Base-by-base conservation (phyloP, 2,329 filamentous ascomycete genomes). In the Diaporthe ilicicola region DNA sequence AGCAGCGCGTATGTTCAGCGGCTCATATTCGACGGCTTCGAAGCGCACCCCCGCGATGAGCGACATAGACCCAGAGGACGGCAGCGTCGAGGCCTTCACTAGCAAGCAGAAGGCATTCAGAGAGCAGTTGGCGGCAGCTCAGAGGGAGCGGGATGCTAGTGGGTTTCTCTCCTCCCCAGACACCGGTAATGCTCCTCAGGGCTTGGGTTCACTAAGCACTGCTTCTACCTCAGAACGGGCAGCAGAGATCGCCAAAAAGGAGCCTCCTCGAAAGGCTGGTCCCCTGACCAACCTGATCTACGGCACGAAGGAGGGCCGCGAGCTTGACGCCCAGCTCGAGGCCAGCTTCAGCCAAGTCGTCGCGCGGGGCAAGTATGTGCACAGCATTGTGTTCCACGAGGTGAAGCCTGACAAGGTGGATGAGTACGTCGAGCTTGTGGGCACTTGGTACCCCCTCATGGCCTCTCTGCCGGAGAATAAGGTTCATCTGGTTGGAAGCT, bases 391-490 rank as follows among this genome's bases (percentile, higher is more conserved):
- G 71, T 94, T 97, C 79, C 96, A 99, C 85, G 90, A 97, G 73
- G 96, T 99, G 75, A 94, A 97, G 84, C 94, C 95, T 73, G 94
- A 98, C 77, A 96, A 94, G 84, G 93, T 98, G 56, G 94, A 98
- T 74, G 95, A 98, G 78, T 99, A 99, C 79, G 91, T 95, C 65
- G 88, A 95, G 71, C 87, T 98, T 62, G 94, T 98, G 17, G 94
- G 96, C 72, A 87, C 89, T 46, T 98, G 94, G 93, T 99, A 99
- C 79, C 95, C 96, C 10, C 90, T 89, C 79, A 94, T 98, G 88
- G 96, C 96, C 55, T 87, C 88, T 72, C 88, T 91, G 75, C 91
- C 93, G 24, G 92, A 96, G 83, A 97, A 98, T 84, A 95, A 95
- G 83, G 95, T 99, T 76, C 92, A 99, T 81, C 85, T 99, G 70